These are phyloP conservation scores for Calonectria henricotiae DNA, from an alignment of 2,329 filamentous ascomycete genomes.

Conservation along the genomic window DNA sequence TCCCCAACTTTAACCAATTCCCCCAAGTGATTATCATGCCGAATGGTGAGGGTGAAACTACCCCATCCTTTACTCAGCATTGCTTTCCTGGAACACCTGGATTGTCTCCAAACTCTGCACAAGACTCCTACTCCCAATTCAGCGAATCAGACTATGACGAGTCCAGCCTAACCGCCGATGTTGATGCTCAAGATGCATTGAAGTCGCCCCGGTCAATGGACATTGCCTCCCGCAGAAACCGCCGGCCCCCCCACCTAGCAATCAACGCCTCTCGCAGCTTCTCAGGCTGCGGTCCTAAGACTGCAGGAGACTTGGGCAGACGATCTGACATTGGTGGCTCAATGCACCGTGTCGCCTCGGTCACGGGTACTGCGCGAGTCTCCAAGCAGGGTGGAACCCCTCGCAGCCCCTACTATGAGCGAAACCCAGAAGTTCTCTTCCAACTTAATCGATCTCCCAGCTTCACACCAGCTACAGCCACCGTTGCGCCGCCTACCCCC, in stretches of 20 bases:
- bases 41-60: conserved; percentile 46
- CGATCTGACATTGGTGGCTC: conserved; percentile 64
- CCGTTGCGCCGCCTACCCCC: conserved; percentile 67
- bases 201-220: conserved; percentile 69
- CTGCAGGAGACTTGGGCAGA: conserved; percentile 65
- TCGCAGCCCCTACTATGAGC: conserved; percentile 62
- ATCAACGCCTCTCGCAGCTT: conserved; percentile 64
- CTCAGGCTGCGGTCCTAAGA: conserved; percentile 63
- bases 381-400: conserved; percentile 55
- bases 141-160: conserved; percentile 43
- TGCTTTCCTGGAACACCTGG: conserved; percentile 42
- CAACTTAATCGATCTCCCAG: conserved; percentile 64
- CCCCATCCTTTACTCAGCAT: conserved; percentile 47
- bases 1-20: conserved; percentile 43
- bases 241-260: conserved; percentile 64
- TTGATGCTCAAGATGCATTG: conserved; percentile 52
- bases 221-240: conserved; percentile 70
- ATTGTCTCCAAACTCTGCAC: conserved; percentile 43
- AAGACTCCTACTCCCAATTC: conserved; percentile 44
- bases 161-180: conserved; percentile 40
- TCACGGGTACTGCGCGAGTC: conserved; percentile 61
- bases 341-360: conserved; percentile 71
- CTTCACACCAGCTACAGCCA: conserved; percentile 57
- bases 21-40: conserved; percentile 50
- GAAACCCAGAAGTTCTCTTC: conserved; percentile 64